Evolutionary conservation across 768 basidiomycete genomes (phyloP), one percentile per base, ranked within the genome.

Genomic region (Leucocoprinus birnbaumii): DNA sequence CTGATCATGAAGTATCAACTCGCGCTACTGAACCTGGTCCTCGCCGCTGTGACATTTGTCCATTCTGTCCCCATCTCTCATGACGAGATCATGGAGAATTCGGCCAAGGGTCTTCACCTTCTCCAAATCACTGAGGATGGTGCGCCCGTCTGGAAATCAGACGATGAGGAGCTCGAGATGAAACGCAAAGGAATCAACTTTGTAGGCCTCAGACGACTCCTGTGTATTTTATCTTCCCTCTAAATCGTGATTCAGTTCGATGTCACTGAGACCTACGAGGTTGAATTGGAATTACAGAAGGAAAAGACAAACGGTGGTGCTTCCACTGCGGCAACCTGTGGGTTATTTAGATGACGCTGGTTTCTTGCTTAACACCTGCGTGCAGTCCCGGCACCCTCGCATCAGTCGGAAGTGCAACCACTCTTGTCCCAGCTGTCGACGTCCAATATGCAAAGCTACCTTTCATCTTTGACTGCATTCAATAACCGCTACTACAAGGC

Each of bases 401-500:
- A 71, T 48, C 66, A 70, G 42, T 53, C 61, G 27, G 56, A 52
- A 3, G 59, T 72, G 14, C 65, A 48, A 7, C 61, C 69, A 6
- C 64, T 72, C 43, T 63, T 70, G 35, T 47, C 46, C 8, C 63
- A 62, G 16, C 50, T 71, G 19, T 71, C 71, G 24, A 66, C 62
- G 0, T 24, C 69, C 11, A 71, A 70, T 51, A 73, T 72, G 68
- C 64, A 73, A 45, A 47, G 64, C 5, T 66, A 72, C 56, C 67
- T 76, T 48, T 60, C 59, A 7, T 62, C 61, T n/a, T 62, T 76
- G 24, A 72, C 74, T 1, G 61, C 69, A 13, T 76, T 75, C 66
- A 73, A 73, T 62, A 76, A 74, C 56, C 70, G 74, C 14, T 75
- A 76, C 62, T 77, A 78, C 61, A 68, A 61, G 25, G 66, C 74